A percentile compares a stretch with the other conserved stretches of the same genome.
These are phyloP conservation scores for Linaria vulgaris DNA, from an alignment of 257 asterid genomes.

Conservation along the genomic window DNA sequence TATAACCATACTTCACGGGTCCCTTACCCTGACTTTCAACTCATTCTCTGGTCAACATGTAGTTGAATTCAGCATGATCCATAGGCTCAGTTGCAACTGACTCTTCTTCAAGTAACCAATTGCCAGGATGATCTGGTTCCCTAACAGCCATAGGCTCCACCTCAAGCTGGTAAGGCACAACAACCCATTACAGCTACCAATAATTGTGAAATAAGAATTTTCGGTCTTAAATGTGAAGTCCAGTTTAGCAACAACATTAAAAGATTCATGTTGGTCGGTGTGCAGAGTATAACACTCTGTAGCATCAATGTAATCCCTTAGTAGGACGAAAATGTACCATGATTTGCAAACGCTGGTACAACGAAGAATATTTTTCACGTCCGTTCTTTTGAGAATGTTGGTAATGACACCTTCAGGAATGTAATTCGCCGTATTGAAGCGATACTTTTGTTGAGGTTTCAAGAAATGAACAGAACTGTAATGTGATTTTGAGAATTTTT, in stretches of 20 bases:
- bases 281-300: slow-evolving; percentile 35
- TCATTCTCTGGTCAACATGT: too few species aligned
- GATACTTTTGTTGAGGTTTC: too few species aligned
- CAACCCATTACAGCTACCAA: slow-evolving; percentile 52
- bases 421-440: slow-evolving; percentile 40
- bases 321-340: slow-evolving; percentile 42
- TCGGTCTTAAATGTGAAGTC: slow-evolving; percentile 39
- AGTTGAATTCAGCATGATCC: too few species aligned
- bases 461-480: too few species aligned
- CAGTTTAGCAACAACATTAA: slow-evolving; percentile 2
- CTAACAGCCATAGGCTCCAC: slow-evolving; percentile 48
- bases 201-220: slow-evolving; percentile 40
- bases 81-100: too few species aligned
- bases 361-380: slow-evolving; percentile 37
- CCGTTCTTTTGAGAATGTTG: slow-evolving; percentile 43
- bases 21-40: too few species aligned
- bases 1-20: too few species aligned
- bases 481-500: too few species aligned
- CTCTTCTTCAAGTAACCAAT: too few species aligned
- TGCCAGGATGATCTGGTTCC: slow-evolving; percentile 25
- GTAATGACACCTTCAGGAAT: slow-evolving; percentile 34
- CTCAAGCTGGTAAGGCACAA: slow-evolving; percentile 49
- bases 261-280: slow-evolving; percentile 22
- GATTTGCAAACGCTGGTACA: slow-evolving; percentile 50
- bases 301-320: slow-evolving; percentile 30